Percentiles rank a stretch among this genome's conserved stretches.
These are phyloP conservation scores for Malus asiatica DNA, from an alignment of 306 rosid species.

Conservation along the genomic window DNA sequence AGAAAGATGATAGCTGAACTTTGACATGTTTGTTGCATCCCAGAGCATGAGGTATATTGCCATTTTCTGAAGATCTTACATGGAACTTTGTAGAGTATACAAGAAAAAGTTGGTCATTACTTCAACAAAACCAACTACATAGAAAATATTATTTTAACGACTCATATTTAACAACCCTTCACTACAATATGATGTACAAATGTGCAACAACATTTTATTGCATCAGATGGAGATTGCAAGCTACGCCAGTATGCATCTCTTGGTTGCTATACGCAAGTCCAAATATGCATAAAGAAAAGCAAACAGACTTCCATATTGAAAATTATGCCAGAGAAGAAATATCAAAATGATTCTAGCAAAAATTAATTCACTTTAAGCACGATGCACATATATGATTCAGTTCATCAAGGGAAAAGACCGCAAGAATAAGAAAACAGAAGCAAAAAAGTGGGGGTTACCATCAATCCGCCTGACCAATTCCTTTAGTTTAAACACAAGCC, in stretches of 20 bases:
- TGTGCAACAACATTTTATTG: neutral
- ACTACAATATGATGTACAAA: neutral
- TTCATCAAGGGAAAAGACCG: slow-evolving; percentile 1
- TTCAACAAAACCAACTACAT: neutral
- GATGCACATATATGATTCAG: neutral
- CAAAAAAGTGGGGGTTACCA: slow-evolving; percentile 40
- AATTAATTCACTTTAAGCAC: neutral
- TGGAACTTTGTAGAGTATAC: neutral
- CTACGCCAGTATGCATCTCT: neutral
- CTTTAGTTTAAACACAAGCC: slow-evolving; percentile 89
- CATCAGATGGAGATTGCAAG: neutral
- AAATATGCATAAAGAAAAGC: neutral
- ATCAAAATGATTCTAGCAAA: neutral
- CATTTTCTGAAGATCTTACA: neutral
- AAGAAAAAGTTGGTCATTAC: neutral
- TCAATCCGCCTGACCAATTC: slow-evolving; percentile 90
- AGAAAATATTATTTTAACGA: too few species aligned
- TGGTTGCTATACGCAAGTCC: neutral
- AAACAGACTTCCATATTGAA: neutral
- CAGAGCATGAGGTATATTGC: neutral
- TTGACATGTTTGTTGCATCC: neutral
- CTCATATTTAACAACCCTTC: neutral
- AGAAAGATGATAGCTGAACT: neutral
- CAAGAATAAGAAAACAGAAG: slow-evolving; percentile 8
- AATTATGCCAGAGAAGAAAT: neutral